Evolutionary conservation across 2,329 filamentous ascomycete genomes (phyloP), one percentile per base, ranked within the genome.

Genomic region (Rosellinia necatrix): DNA sequence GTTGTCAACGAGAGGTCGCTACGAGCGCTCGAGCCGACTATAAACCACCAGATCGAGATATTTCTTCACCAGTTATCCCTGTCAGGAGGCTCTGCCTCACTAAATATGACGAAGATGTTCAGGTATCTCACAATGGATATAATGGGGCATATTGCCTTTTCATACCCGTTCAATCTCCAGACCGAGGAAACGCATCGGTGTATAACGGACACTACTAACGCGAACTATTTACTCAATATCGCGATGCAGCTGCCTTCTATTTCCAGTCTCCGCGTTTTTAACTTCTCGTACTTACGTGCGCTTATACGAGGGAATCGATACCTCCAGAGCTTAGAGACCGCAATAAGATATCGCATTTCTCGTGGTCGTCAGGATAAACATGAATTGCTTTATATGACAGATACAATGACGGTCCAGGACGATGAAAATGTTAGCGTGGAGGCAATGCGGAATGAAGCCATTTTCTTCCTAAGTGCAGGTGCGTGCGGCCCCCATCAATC

Each of bases 391-490:
- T 58, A 44, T 13, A 27, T 58, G 49, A 42, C 49, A 1, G 55
- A 58, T 12, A 48, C 41, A 12, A 13, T 53, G 13, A 6, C 27
- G 17, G 17, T 49, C 4, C 37, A 29, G 7, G 49, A 49, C 2
- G 49, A 53, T 17, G 42, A 53, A 10, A 15, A 53, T n/a, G 32
- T 29, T 1, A 30, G 15, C 2, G 27, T 53, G 10, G 43, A 49
- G 3, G 55, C 43, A 19, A 53, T 53, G 9, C 10, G 24, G 12
- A 38, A 34, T 13, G 55, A 58, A 38, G 49, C 49, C 2, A 58
- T 32, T 3, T 53, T 53, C 8, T 34, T 58, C 19, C 43, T 58
- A 19, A 17, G 30, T 10, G 55, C 55, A 38, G 50, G 54, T 53
- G 30, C 6, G 54, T 53, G 12, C n/a, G 15, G 22, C 17, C 22